A percentile compares a stretch with the other conserved stretches of the same genome.
Evolutionary conservation across 495 filamentous ascomycete genomes (phyloP).

Genomic region (Staphylotrichum longicolle): DNA sequence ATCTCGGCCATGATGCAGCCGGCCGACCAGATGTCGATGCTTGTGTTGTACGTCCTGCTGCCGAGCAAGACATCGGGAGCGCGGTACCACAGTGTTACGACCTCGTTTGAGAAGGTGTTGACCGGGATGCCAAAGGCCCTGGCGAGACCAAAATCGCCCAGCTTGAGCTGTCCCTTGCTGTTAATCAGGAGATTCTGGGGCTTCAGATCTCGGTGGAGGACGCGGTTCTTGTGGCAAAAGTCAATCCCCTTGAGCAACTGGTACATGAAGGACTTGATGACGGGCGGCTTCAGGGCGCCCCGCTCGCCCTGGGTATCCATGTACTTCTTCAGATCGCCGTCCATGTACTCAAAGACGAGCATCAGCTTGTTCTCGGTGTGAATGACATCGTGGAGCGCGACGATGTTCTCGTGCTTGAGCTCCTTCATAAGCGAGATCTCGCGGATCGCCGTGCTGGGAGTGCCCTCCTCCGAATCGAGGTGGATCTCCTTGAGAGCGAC

Average conservation of each 20-base stretch:
- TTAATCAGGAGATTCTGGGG: constrained; percentile 96
- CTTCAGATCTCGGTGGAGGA: constrained; percentile 93
- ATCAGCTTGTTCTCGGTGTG: constrained; percentile 99
- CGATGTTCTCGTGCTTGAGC: constrained; percentile 96
- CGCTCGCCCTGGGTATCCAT: constrained; percentile 89
- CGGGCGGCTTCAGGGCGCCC: constrained; percentile 75
- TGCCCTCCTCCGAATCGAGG: constrained; percentile 97
- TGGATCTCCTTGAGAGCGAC: constrained; percentile 99
- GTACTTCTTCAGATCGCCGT: constrained; percentile 98
- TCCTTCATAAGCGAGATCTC: constrained; percentile 99
- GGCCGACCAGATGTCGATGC: constrained; percentile 97
- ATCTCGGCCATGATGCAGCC: constrained; percentile 99
- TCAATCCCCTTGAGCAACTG: constrained; percentile 91
- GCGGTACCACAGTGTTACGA: constrained; percentile 95
- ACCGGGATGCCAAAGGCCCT: constrained; percentile 95
- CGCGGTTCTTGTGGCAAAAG: constrained; percentile 94
- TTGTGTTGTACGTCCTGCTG: constrained; percentile 90
- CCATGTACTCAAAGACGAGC: constrained; percentile 98
- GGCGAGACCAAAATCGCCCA: constrained; percentile 93
- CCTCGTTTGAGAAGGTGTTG: constrained; percentile 97
- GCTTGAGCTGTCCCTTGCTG: constrained; percentile 82
- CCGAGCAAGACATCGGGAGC: constrained; percentile 91
- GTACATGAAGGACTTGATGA: constrained; percentile 97
- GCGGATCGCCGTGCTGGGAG: constrained; percentile 95
- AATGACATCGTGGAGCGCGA: constrained; percentile 96